These are phyloP conservation scores for Gyrodon lividus DNA, from an alignment of 768 basidiomycete species.

Conservation along the genomic window DNA sequence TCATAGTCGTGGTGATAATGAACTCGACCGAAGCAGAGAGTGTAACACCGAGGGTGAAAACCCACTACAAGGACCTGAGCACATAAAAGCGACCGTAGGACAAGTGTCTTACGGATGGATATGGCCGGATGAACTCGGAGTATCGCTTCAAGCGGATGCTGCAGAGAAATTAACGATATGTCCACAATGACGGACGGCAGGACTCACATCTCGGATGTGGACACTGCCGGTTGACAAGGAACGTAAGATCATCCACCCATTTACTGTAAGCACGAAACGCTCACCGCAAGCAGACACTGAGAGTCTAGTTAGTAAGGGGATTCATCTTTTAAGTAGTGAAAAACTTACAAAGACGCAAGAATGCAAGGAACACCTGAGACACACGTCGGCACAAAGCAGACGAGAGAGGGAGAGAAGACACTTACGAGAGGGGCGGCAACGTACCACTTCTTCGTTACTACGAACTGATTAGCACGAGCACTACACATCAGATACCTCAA, in stretches of 20 bases:
- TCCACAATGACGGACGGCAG: not conserved
- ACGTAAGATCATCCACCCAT: not conserved
- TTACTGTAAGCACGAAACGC: not conserved
- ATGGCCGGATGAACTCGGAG: slow-evolving; percentile 31
- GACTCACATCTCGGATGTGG: slow-evolving; percentile 33
- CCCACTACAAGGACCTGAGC: slow-evolving; percentile 21
- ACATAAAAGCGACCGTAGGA: not conserved
- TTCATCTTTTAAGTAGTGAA: not conserved
- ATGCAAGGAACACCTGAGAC: slow-evolving; percentile 29
- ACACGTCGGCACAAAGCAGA: not conserved
- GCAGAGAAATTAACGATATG: not conserved
- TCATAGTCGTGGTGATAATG: slow-evolving; percentile 31
- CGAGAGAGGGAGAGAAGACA: not conserved
- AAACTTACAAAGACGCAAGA: slow-evolving; percentile 33
- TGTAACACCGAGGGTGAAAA: slow-evolving; percentile 31
- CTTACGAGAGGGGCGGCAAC: slow-evolving; percentile 30
- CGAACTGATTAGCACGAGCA: not conserved
- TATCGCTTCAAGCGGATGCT: slow-evolving; percentile 30
- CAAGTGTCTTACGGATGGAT: slow-evolving; percentile 22
- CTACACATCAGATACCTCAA: not conserved
- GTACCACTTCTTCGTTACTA: slow-evolving; percentile 35
- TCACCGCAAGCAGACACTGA: slow-evolving; percentile 32
- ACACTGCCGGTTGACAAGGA: slow-evolving; percentile 17
- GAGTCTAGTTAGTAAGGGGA: not conserved
- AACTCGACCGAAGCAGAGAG: slow-evolving; percentile 34